These are phyloP conservation scores for Dryas alaskensis DNA, from an alignment of 306 rosid species.

Conservation along the genomic window DNA sequence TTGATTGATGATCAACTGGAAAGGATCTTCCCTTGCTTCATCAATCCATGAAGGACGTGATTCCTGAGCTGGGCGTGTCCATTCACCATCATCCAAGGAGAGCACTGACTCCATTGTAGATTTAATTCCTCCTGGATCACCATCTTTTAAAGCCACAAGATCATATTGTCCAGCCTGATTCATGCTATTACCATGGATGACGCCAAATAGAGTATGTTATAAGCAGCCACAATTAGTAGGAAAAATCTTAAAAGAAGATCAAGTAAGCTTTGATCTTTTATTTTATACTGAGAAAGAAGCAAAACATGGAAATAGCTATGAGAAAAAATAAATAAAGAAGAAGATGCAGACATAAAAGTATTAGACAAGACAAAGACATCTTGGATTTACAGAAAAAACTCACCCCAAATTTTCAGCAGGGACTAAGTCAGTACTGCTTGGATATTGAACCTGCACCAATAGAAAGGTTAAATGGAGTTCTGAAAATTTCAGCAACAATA, in stretches of 20 bases:
- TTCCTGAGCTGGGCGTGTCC: constrained; percentile 55
- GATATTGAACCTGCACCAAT: constrained; percentile 70
- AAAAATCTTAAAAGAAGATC: constrained; percentile 20
- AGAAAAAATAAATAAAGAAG: neutral
- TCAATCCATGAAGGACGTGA: constrained; percentile 44
- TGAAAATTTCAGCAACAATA: constrained; percentile 14
- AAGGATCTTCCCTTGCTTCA: constrained; percentile 59
- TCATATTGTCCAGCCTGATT: constrained; percentile 66
- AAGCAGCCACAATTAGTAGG: constrained; percentile 29
- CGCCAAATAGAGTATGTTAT: constrained; percentile 29
- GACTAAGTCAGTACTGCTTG: constrained; percentile 64
- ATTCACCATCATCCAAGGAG: constrained; percentile 81
- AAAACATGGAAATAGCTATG: constrained; percentile 22
- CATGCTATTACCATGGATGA: constrained; percentile 49
- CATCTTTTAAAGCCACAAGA: constrained; percentile 61
- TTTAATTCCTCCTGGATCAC: constrained; percentile 42
- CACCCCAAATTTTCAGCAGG: constrained; percentile 55
- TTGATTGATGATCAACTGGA: constrained; percentile 62
- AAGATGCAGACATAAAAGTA: constrained; percentile 13
- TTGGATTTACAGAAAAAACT: constrained; percentile 20
- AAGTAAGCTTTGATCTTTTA: constrained; percentile 7
- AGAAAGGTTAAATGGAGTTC: constrained; percentile 7
- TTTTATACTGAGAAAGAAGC: constrained; percentile 9
- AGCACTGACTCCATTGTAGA: constrained; percentile 85
- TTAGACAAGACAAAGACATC: constrained; percentile 10